A percentile compares a stretch with the other conserved stretches of the same genome.
Conservation (phyloP, 2,329 filamentous ascomycete species). For the Calonectria pseudoreteaudii region DNA sequence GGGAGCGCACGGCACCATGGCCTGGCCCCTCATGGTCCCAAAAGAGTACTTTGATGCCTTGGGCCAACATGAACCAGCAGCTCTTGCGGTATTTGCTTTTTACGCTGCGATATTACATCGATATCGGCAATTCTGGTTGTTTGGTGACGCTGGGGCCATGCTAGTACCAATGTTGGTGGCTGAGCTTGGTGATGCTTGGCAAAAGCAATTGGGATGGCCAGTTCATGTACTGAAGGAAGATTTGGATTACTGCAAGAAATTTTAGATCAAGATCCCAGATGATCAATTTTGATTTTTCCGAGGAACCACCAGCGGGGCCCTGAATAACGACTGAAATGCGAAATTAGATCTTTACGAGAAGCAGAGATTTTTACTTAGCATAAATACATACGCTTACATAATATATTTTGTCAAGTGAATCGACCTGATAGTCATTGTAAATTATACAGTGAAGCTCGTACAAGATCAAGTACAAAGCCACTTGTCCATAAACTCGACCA, state of each 20-base stretch:
- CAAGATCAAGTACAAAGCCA: not conserved
- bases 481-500: not conserved
- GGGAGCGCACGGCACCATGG: not conserved
- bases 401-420: not conserved
- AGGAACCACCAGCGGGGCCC: not conserved
- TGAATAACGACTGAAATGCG: not conserved
- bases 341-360: not conserved
- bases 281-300: not conserved
- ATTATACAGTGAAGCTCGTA: not conserved
- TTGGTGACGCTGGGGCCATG: not conserved
- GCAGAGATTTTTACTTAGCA: not conserved
- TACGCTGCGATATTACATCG: not conserved
- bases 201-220: not conserved
- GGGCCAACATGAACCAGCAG: not conserved
- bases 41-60: not conserved
- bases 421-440: not conserved
- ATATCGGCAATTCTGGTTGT: not conserved
- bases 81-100: not conserved
- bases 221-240: not conserved
- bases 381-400: not conserved
- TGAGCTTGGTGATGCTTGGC: not conserved
- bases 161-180: not conserved
- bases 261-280: not conserved
- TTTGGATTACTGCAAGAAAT: not conserved
- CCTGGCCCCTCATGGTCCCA: not conserved